Base-by-base conservation (phyloP, 148 eudicot species). In the Dianthus caryophyllus region DNA sequence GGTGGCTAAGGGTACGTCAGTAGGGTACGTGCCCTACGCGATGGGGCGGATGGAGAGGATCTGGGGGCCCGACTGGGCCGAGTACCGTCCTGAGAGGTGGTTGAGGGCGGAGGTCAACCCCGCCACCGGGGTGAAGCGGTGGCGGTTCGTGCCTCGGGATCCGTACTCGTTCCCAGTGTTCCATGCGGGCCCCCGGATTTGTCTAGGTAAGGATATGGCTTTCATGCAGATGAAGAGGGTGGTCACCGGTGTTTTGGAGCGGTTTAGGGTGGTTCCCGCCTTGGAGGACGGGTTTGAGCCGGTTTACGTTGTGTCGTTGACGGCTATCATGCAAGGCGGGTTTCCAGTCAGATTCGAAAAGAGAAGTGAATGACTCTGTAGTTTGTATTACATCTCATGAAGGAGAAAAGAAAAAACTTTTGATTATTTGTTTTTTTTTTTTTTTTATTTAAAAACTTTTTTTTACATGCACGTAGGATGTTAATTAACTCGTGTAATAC, bases 121-220 rank as follows among this genome's bases (percentile, higher is more conserved):
- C 36, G 47, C 26, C 6, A 59, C 49, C 24, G 69, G 68, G 51
- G 60, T 31, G 22, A 46, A 17, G 52, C 72, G 59, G 39, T 69
- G 80, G 80, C 66, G 52, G 62, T 80, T 82, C 54, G 63, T 75
- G 17, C 61, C 68, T 0, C 26, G 66, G 24, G 84, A 82, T 44
- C 71, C 80, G 12, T 84, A 72, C 56, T 65, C 74, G 5, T 84
- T 67, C 54, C 86, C 85, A 16, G 84, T 82, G 58, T 82, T 85
- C 63, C 83, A 82, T 36, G 86, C 89, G 3, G 88, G 88, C 24
- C 84, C 85, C 0, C 72, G 85, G 69, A 61, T 78, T 71, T 82
- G 86, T 69, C 76, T 85, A 27, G 89, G 86, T 18, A 82, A 82
- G 68, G 84, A 82, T 22, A 80, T 85, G 89, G 86, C 86, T 9